phyloP scores from a whole-genome alignment of 371 early-diverging fungal genomes.

The Basidiobolus heterosporus region DNA sequence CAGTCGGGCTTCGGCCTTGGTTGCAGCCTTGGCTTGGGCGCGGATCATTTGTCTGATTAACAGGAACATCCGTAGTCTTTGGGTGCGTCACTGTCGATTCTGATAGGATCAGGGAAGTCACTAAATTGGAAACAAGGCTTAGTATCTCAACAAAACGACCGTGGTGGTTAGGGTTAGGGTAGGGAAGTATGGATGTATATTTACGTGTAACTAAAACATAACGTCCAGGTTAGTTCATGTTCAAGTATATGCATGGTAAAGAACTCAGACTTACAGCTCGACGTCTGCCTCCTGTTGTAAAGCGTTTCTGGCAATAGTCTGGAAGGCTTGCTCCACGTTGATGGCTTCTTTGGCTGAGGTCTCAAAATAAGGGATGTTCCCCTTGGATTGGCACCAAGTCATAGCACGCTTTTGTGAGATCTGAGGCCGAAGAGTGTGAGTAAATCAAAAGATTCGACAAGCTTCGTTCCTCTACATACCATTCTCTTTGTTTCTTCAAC shows the following conservation, averaged over 20 bases:
- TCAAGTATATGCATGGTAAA: neutral
- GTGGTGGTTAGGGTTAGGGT: too few relatives aligned
- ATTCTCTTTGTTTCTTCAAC: slow-evolving; percentile 69
- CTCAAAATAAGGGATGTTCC: slow-evolving; percentile 91
- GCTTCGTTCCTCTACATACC: slow-evolving; percentile 20
- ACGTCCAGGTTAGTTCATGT: too few relatives aligned
- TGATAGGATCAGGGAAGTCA: slow-evolving; percentile 86
- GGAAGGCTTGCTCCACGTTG: slow-evolving; percentile 93
- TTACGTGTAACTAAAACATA: neutral
- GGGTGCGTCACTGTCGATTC: slow-evolving; percentile 57
- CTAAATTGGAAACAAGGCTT: slow-evolving; percentile 18
- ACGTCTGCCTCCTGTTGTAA: slow-evolving; percentile 81
- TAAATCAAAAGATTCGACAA: too few relatives aligned
- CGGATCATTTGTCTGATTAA: slow-evolving; percentile 10
- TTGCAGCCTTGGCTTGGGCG: too few relatives aligned
- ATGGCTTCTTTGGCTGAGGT: slow-evolving; percentile 92
- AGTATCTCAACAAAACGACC: neutral
- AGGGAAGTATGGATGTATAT: too few relatives aligned
- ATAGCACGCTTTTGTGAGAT: slow-evolving; percentile 85
- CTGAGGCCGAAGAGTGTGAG: slow-evolving; percentile 17
- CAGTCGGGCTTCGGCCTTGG: too few relatives aligned
- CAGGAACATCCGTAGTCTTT: slow-evolving; percentile 45
- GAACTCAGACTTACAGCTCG: slow-evolving; percentile 43
- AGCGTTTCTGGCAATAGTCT: slow-evolving; percentile 85
- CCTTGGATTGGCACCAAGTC: slow-evolving; percentile 91